phyloP scores from a whole-genome alignment of 1,284 basidiomycete species.

The Moesziomyces globuligerus region DNA sequence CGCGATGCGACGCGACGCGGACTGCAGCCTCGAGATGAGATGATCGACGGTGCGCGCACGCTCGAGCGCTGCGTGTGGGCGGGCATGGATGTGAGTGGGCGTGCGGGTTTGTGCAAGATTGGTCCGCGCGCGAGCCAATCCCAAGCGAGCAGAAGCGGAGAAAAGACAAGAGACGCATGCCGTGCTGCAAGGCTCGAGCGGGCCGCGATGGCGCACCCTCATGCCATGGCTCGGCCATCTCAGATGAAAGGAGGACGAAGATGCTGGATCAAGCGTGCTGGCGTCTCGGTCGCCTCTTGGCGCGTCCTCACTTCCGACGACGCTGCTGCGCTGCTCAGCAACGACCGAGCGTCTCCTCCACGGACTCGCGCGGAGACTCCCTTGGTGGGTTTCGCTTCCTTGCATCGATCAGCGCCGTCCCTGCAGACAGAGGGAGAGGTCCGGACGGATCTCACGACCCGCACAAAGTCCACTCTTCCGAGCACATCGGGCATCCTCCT shows the following conservation, averaged over 20 bases:
- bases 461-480: no score
- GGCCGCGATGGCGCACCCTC: no score
- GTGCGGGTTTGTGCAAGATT: constrained; percentile 1
- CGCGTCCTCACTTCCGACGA: neutral
- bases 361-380: neutral
- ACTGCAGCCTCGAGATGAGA: no score
- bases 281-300: neutral
- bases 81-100: constrained; percentile 1
- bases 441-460: no score
- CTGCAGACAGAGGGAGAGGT: no score
- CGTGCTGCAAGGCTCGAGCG: neutral
- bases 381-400: neutral
- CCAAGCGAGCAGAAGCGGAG: neutral
- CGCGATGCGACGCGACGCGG: no score
- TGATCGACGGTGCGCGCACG: neutral
- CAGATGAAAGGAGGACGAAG: no score
- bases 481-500: no score
- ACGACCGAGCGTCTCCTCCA: neutral
- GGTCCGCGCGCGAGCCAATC: neutral
- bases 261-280: neutral
- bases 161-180: neutral
- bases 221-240: neutral
- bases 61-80: neutral
- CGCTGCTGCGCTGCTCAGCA: no score
- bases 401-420: neutral